Percentiles rank a stretch among this genome's conserved stretches.
Evolutionary conservation across 108 stramenopile species (phyloP).

Genomic region (Hondaea fermentalgiana): DNA sequence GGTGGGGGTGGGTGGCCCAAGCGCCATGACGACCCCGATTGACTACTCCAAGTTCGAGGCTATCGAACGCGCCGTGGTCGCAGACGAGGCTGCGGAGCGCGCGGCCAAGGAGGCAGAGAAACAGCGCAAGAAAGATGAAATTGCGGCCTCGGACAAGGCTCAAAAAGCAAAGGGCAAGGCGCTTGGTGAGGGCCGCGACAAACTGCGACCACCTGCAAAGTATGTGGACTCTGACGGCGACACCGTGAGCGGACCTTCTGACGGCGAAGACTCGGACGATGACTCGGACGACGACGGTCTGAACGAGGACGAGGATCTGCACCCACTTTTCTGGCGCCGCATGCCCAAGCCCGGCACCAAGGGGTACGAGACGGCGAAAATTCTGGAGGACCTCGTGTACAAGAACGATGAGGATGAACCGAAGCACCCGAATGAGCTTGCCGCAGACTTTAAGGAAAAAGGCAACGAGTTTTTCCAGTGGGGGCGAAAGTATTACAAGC

Average conservation of each 20-base stretch:
- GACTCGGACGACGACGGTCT: background rate
- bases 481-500: slow-evolving; percentile 6
- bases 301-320: background rate
- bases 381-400: background rate
- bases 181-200: background rate
- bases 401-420: slow-evolving; percentile 2
- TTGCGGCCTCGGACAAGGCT: background rate
- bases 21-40: background rate
- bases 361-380: background rate
- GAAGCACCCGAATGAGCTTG: background rate
- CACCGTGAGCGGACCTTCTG: slow-evolving; percentile 5
- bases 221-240: slow-evolving; percentile 17
- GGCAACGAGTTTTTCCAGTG: slow-evolving; percentile 12
- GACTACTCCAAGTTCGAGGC: slow-evolving; percentile 13
- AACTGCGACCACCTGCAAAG: background rate
- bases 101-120: background rate
- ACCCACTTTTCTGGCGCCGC: background rate
- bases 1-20: no score
- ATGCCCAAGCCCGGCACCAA: slow-evolving; percentile 7
- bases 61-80: background rate
- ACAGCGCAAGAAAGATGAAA: background rate
- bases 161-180: background rate
- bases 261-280: background rate
- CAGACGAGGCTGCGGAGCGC: background rate
- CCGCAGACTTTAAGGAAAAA: background rate